A percentile compares a stretch with the other conserved stretches of the same genome.
These are phyloP conservation scores for Papiliotrema terrestris DNA, from an alignment of 1,284 basidiomycete species.

Conservation along the genomic window DNA sequence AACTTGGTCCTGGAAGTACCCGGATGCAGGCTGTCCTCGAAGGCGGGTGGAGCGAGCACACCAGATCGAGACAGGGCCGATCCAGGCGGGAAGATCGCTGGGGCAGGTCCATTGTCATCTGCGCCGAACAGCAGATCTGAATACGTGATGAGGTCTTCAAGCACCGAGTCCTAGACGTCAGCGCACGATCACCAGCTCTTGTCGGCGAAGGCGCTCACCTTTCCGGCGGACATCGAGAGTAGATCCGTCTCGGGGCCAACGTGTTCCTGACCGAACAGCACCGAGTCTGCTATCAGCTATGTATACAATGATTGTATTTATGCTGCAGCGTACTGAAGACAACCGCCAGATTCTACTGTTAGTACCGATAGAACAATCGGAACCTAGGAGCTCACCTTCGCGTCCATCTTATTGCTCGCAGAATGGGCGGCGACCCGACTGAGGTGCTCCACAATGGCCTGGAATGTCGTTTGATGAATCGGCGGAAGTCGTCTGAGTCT, in stretches of 20 bases:
- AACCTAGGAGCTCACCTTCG: constrained; percentile 54
- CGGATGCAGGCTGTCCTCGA: constrained; percentile 23
- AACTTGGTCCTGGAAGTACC: constrained; percentile 32
- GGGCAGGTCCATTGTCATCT: constrained; percentile 24
- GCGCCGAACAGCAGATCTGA: constrained; percentile 50
- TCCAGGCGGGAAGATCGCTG: constrained; percentile 25
- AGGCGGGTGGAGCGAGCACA: constrained; percentile 6
- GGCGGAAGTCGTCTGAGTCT: constrained; percentile 79
- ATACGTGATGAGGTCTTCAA: constrained; percentile 80
- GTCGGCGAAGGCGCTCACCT: constrained; percentile 53
- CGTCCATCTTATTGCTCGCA: constrained; percentile 90
- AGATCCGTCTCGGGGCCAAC: constrained; percentile 69
- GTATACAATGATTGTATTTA: neutral
- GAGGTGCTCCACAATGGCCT: constrained; percentile 83
- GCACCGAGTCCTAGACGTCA: constrained; percentile 67
- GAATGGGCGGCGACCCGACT: constrained; percentile 66
- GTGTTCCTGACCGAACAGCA: constrained; percentile 87
- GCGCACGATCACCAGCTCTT: neutral
- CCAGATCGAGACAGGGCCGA: constrained; percentile 28
- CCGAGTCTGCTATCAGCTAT: constrained; percentile 48
- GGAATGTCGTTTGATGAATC: constrained; percentile 86
- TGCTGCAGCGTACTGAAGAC: constrained; percentile 59
- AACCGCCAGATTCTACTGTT: constrained; percentile 67
- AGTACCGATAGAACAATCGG: constrained; percentile 3
- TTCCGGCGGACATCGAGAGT: constrained; percentile 64